These are phyloP conservation scores for Colletotrichum sp. DNA, from an alignment of 2,329 filamentous ascomycete species.

Conservation along the genomic window DNA sequence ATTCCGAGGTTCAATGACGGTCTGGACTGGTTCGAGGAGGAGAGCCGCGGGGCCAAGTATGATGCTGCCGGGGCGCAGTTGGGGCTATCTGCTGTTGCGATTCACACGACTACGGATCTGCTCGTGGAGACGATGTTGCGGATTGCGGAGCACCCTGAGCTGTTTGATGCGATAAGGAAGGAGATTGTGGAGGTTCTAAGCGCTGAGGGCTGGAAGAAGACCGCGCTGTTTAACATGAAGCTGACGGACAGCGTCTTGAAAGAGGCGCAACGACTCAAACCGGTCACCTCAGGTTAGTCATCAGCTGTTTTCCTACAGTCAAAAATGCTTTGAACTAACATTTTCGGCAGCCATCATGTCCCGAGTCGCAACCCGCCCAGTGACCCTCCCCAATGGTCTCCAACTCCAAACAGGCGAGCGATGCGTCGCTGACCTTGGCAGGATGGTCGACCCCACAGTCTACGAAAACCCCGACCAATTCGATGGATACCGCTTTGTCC, in stretches of 20 bases:
- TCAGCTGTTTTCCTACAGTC: rapidly evolving
- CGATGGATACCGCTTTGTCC: background rate
- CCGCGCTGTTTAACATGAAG: slow-evolving; percentile 39
- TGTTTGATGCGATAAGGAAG: slow-evolving; percentile 42
- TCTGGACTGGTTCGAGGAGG: slow-evolving; percentile 45
- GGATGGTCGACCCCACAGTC: background rate
- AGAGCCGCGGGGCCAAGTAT: slow-evolving; percentile 62
- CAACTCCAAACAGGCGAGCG: slow-evolving; percentile 5
- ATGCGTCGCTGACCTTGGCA: background rate
- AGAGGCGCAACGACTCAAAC: slow-evolving; percentile 34
- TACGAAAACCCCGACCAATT: background rate
- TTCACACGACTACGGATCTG: slow-evolving; percentile 46
- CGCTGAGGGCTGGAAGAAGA: slow-evolving; percentile 34
- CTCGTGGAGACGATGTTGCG: slow-evolving; percentile 42
- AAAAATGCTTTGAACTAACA: rapidly evolving
- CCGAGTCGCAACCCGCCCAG: background rate
- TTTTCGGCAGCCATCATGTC: background rate
- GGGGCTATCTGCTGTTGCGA: slow-evolving; percentile 70
- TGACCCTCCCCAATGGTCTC: slow-evolving; percentile 3
- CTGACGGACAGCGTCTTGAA: slow-evolving; percentile 47
- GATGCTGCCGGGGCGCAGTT: slow-evolving; percentile 72
- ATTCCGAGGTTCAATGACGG: slow-evolving; percentile 34
- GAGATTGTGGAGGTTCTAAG: slow-evolving; percentile 36
- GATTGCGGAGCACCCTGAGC: slow-evolving; percentile 41
- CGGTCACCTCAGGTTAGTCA: background rate